Conservation (phyloP, 306 rosid species). For the Alnus rubra region DNA sequence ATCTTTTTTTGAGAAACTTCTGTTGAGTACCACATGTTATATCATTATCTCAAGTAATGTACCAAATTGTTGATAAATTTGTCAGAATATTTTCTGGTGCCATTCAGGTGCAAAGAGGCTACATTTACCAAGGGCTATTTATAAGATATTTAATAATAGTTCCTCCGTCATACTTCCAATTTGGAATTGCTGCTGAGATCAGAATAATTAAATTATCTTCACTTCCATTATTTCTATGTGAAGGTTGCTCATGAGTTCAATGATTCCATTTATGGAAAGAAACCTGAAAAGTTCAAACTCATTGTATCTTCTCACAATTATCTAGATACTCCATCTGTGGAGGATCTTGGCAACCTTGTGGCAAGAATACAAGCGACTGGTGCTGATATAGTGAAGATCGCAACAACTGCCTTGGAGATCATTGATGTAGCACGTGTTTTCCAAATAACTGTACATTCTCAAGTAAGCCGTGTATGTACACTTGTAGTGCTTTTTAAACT, state of each 20-base stretch:
- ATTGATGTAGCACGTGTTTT: constrained; percentile 78
- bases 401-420: constrained; percentile 84
- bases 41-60: background rate
- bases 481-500: background rate
- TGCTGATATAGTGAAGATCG: constrained; percentile 93
- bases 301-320: constrained; percentile 96
- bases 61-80: background rate
- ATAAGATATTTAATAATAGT: constrained; percentile 2
- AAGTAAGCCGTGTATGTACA: constrained; percentile 61
- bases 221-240: constrained; percentile 32
- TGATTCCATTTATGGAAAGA: constrained; percentile 63
- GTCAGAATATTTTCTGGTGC: background rate
- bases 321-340: constrained; percentile 73
- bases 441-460: constrained; percentile 77
- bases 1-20: background rate
- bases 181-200: constrained; percentile 23
- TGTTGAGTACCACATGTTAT: background rate
- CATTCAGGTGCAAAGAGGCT: background rate
- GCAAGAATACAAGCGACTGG: constrained; percentile 88
- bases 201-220: constrained; percentile 26
- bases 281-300: constrained; percentile 59
- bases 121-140: background rate
- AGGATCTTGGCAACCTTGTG: constrained; percentile 88
- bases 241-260: constrained; percentile 82
- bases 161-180: constrained; percentile 4